Evolutionary conservation across 495 filamentous ascomycete species (phyloP), one percentile per base, ranked within the genome.

Genomic region (Friedmanniomyces endolithicus): DNA sequence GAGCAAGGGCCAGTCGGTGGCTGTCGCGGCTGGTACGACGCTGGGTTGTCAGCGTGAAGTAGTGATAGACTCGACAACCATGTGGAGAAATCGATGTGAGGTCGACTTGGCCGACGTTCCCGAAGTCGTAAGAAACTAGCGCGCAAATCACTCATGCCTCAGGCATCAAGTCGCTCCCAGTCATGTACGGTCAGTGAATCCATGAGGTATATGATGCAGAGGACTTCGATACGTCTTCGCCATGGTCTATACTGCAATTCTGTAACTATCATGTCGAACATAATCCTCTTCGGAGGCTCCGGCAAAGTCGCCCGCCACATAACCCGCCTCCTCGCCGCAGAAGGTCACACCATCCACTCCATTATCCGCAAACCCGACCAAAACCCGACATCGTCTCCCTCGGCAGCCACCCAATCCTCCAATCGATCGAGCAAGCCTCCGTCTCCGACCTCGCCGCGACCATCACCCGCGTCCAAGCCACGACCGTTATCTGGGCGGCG

Each of bases 291-390:
- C 59, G 67, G 67, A 35, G 67, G 67, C 47, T 62, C 57, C 24
- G 67, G 67, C 47, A 70, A 68, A 61, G 50, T 65, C 22, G 67
- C 67, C 43, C 58, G 59, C 24, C 65, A 67, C 50, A 56, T 70
- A 29, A 65, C 65, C 51, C 63, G 60, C 12, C 40, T 54, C 19
- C 65, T 70, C 19, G 59, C 63, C 19, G 20, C 58, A 17, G 39
- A 64, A 56, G 60, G 47, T 33, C 60, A 68, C 45, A 58, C 51
- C 20, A 66, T 70, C n/a, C 53, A 61, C 47, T 66, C 63, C 49
- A 60, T 70, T 45, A 68, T 70, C 50, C 56, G 67, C 22, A 67
- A 62, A 16, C 37, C 63, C 25, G 58, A 56, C 9, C 67, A 70
- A 39, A 41, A 52, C 25, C 39, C 62, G 47, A 50, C 19, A 57